Percentiles rank a stretch among this genome's conserved stretches.
Evolutionary conservation across 2,329 filamentous ascomycete genomes (phyloP).

Genomic region (Fusarium falciforme): DNA sequence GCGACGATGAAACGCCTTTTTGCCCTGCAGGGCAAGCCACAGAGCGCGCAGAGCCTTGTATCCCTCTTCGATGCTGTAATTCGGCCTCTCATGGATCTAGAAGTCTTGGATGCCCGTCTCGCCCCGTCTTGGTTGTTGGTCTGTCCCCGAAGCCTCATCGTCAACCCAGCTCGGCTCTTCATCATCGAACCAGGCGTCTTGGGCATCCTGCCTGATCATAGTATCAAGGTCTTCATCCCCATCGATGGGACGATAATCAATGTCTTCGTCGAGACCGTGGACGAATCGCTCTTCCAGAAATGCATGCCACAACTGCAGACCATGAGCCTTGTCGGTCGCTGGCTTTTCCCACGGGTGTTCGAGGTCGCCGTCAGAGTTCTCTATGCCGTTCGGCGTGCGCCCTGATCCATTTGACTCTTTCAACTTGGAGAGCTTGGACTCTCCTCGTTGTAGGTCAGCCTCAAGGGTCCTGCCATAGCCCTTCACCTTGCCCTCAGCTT

Average conservation of each 20-base stretch:
- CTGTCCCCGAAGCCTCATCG: conserved; percentile 46
- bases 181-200: conserved; percentile 84
- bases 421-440: conserved; percentile 76
- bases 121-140: conserved; percentile 52
- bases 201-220: conserved; percentile 66
- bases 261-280: conserved; percentile 78
- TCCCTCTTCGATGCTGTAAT: not conserved
- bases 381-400: not conserved
- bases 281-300: conserved; percentile 82
- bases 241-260: conserved; percentile 81
- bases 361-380: conserved; percentile 43
- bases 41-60: not conserved
- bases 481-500: conserved; percentile 77
- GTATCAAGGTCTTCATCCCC: conserved; percentile 77
- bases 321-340: conserved; percentile 68
- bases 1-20: not conserved
- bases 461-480: conserved; percentile 85
- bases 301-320: conserved; percentile 74
- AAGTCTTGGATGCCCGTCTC: conserved; percentile 81
- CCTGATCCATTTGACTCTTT: conserved; percentile 20
- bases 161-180: conserved; percentile 77
- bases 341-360: conserved; percentile 52
- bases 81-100: conserved; percentile 50
- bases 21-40: not conserved
- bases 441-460: conserved; percentile 79